Evolutionary conservation across 2,329 filamentous ascomycete species (phyloP).

Genomic region (Alternaria dauci): DNA sequence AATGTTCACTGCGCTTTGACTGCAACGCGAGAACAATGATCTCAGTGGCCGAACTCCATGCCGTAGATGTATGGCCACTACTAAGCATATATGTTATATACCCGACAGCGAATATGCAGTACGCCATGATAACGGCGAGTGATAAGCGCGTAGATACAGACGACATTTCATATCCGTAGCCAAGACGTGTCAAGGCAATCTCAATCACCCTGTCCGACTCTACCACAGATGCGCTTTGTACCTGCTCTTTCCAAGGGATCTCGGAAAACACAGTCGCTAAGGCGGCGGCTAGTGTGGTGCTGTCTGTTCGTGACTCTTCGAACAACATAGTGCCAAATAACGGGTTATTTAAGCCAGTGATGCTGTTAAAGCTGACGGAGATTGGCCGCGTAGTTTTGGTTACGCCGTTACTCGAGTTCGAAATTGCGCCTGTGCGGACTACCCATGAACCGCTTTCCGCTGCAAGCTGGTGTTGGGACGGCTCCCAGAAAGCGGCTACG

Average conservation of each 20-base stretch:
- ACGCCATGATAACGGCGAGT: conserved; percentile 5
- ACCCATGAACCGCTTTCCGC: neutral
- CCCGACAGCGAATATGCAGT: conserved; percentile 13
- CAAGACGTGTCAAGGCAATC: neutral
- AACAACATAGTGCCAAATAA: neutral
- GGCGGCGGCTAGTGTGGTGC: neutral
- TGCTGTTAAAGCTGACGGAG: neutral
- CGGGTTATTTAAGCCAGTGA: neutral
- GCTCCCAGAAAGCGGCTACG: neutral
- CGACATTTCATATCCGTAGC: conserved; percentile 12
- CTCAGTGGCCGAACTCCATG: conserved; percentile 25
- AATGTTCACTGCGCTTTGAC: conserved; percentile 17
- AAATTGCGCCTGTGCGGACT: neutral
- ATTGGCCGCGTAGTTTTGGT: neutral
- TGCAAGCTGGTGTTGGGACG: neutral
- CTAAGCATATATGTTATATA: conserved; percentile 20
- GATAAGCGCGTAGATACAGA: conserved; percentile 11
- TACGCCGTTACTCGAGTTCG: neutral
- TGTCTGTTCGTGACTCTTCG: neutral
- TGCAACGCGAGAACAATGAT: conserved; percentile 25
- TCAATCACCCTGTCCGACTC: neutral
- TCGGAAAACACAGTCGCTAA: neutral
- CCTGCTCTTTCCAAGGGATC: neutral
- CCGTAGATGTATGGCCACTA: conserved; percentile 21
- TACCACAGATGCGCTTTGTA: neutral